Evolutionary conservation across 2,329 filamentous ascomycete species (phyloP), one percentile per base, ranked within the genome.

Genomic region (Blumeriella jaapii): DNA sequence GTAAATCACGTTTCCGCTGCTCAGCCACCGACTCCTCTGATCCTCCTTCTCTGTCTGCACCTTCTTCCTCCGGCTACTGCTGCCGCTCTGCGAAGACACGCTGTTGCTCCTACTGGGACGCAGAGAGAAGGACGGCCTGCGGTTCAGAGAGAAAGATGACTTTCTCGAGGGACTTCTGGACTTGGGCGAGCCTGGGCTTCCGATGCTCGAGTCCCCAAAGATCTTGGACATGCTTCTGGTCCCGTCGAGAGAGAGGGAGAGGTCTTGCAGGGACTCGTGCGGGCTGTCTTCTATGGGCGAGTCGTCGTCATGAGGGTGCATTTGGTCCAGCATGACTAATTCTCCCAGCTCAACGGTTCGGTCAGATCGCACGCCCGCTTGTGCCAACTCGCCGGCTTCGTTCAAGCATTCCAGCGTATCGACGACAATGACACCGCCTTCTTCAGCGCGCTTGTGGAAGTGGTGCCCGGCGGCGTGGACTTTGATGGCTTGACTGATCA

Each of bases 341-440:
- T 95, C 87, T 3, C 87, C 89, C 1, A 95, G 62, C 57, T 95
- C 89, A 0, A 94, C 82, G 3, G 95, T 69, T 48, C 93, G 79
- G 29, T 75, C 69, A 0, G 82, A 76, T 14, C 67, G 66, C 17
- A 95, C 63, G 0, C 75, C 77, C 0, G 84, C 83, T 46, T 84
- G 74, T 7, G 93, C 79, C 30, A 96, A 65, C 61, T 96, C 89
- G 0, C 89, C 89, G 0, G 87, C 82, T 54, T 94, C 84, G 48
- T 78, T 77, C 27, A 94, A 56, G 29, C 80, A 86, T 0, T 82
- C 82, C 0, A 93, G 65, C 7, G 80, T 87, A 52, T 85, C 81
- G 4, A 85, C 81, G 4, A 83, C 68, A 16, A 85, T 65, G 10
- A 71, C 74, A 0, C 74, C 74, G 0, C 74, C 75, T 46, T 81